Base-by-base conservation (phyloP, 192 early-diverging fungal species). In the Podila clonocystis region DNA sequence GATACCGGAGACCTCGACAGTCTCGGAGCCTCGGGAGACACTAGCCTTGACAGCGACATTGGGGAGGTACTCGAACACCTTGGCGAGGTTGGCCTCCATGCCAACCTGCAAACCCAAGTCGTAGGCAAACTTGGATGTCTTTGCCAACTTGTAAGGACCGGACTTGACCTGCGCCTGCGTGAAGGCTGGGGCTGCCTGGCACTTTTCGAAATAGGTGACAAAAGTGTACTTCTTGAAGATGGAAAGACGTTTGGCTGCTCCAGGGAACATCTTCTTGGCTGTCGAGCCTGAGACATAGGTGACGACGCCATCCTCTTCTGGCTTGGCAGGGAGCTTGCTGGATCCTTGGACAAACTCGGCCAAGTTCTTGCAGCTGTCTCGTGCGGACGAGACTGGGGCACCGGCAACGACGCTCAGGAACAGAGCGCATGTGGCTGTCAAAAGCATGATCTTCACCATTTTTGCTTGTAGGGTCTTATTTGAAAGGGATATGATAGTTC, bases 251-350 rank as follows among this genome's bases (percentile, higher is more conserved):
- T 9, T 11, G 49, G 64, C 13, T 20, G 48, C 48, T 50, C 64
- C 64, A 20, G 64, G 64, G 64, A 65, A 65, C 64, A 65, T 65
- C 64, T 65, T 65, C 48, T 65, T 65, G 48, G 64, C 64, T 65
- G 29, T 33, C 30, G 49, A 50, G 38, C 64, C 64, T 29, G 38
- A 65, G 29, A 65, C 9, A 8, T 65, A 65, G 49, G 4, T 65
- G 26, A 65, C 49, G 9, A 65, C 64, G 7, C 64, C 64, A 65
- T 65, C 64, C 29, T 65, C 64, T 0, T 31, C 30, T 52, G 64
- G 64, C 29, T 65, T 65, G 64, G 17, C 9, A 50, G 64, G 64
- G 49, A 65, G 11, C 48, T 52, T 65, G 48, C 29, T 33, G 15
- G 49, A 0, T 50, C 48, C 49, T 65, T 65, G 64, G 29, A 65